Base-by-base conservation (phyloP, 2,329 filamentous ascomycete genomes). In the Emmonsiellopsis sp. region DNA sequence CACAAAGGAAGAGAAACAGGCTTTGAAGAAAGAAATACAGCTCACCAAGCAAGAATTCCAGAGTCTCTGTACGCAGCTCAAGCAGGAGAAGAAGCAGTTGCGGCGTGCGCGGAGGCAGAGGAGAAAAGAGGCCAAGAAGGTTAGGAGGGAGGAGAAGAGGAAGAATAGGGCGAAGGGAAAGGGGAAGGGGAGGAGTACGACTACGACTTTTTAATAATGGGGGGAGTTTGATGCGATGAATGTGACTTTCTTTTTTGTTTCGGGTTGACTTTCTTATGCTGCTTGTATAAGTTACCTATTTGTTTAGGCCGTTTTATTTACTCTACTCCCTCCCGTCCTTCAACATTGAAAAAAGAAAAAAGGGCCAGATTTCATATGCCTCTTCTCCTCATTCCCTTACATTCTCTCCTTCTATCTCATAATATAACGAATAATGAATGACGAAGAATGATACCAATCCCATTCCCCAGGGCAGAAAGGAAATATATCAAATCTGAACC, bases 1-100 rank as follows among this genome's bases (percentile, higher is more conserved):
- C 5, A 32, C 49, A 58, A 65, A 43, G 31, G 59, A 59, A 1
- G 64, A 70, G 32, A 61, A 60, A 14, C 61, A 60, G 2, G 63
- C 65, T 1, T 58, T 70, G 52, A 71, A 70, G 53, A 64, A 66
- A 43, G 69, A 73, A 55, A 61, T 69, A 51, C 61, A 62, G n/a
- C 63, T 64, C 1, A 66, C 69, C 5, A 66, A 63, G 43, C 65
- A 70, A 48, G 68, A 68, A 3, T 72, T 72, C 55, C 59, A 63
- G 8, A 65, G 68, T 7, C 59, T 70, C 5, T 55, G 68, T 13
- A 62, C 62, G 3, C 64, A 68, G 4, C 68, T 69, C 1, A 48
- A 42, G 51, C 7, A 55, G 43, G 58, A 57, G 54, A 53, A 57
- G 59, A 56, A 55, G 57, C 55, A 62, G 57, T 54, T 62, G 53